Conservation (phyloP, 192 early-diverging fungal genomes). For the Backusella parvicylindrica region DNA sequence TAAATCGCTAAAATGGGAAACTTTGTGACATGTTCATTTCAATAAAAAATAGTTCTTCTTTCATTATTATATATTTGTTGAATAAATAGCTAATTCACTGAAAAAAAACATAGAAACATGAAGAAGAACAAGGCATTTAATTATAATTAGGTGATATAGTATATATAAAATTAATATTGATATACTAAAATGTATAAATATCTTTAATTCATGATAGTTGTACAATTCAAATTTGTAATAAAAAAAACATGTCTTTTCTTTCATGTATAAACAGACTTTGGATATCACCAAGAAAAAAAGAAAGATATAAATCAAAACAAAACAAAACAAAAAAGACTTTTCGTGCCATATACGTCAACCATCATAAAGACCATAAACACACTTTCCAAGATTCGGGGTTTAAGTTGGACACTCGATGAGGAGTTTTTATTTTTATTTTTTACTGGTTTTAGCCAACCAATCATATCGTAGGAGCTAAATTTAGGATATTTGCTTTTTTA, state of each 20-base stretch:
- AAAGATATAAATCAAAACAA: too few relatives aligned
- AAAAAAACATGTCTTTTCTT: background rate
- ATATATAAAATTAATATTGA: background rate
- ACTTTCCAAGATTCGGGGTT: background rate
- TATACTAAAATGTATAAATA: background rate
- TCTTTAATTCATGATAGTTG: too few relatives aligned
- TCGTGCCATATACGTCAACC: too few relatives aligned
- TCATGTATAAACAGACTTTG: background rate
- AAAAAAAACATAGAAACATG: too few relatives aligned
- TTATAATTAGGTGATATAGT: background rate
- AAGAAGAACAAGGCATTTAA: too few relatives aligned
- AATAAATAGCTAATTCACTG: too few relatives aligned
- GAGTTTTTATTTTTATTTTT: background rate
- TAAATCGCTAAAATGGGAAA: background rate
- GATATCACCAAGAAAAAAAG: background rate
- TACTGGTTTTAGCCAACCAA: background rate
- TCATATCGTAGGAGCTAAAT: background rate
- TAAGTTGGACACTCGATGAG: background rate
- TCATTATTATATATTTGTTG: too few relatives aligned
- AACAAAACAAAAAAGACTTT: too few relatives aligned
- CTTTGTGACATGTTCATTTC: background rate
- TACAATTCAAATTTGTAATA: background rate
- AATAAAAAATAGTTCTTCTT: background rate
- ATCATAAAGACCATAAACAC: too few relatives aligned
- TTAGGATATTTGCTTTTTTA: constrained; percentile 1